A percentile compares a stretch with the other conserved stretches of the same genome.
These are phyloP conservation scores for Takashimella tepidaria DNA, from an alignment of 1,284 basidiomycete species.

Conservation along the genomic window DNA sequence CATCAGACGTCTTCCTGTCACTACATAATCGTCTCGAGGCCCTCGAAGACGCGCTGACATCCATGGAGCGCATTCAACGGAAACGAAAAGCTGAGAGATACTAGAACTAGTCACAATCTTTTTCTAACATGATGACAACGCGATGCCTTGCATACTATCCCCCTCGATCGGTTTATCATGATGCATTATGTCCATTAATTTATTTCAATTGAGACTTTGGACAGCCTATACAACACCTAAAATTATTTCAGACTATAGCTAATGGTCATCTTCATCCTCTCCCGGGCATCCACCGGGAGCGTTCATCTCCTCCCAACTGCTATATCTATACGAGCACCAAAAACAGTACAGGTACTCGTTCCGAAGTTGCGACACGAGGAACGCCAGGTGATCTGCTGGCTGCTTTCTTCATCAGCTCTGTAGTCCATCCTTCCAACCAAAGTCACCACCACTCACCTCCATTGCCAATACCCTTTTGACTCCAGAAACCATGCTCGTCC, in stretches of 20 bases:
- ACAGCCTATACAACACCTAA: background rate
- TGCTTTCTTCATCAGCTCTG: constrained; percentile 10
- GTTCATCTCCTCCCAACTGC: constrained; percentile 43
- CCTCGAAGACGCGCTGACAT: constrained; percentile 32
- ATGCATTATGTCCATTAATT: background rate
- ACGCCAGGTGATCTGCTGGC: constrained; percentile 37
- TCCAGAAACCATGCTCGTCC: constrained; percentile 33
- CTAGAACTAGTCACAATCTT: no score
- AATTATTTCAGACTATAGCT: constrained; percentile 9
- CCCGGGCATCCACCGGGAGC: constrained; percentile 46
- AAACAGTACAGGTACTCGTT: constrained; percentile 46
- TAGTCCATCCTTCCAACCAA: background rate
- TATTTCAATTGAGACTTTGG: background rate
- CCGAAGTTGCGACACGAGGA: constrained; percentile 39
- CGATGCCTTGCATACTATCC: no score
- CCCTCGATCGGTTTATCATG: no score
- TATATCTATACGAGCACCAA: constrained; percentile 44
- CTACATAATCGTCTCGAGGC: constrained; percentile 34
- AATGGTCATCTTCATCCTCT: constrained; percentile 47
- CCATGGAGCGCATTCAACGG: constrained; percentile 25
- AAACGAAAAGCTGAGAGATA: constrained; percentile 29
- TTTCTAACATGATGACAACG: no score
- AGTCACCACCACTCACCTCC: constrained; percentile 34
- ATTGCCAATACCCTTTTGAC: constrained; percentile 42
- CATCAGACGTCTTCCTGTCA: constrained; percentile 40